Conservation (phyloP, 176 grass and related monocot genomes). For the Sorghum bicolor region Sorghum_bicolor_NCBIv3 NC_012871.2:72889001-72889500, state of each 20-base stretch:
- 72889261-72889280: not conserved
- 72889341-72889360: too few relatives aligned
- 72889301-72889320: too few relatives aligned
- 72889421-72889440: too few relatives aligned
- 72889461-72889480: too few relatives aligned
- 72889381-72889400: too few relatives aligned
- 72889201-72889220: not conserved
- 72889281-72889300: not conserved
- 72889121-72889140: not conserved
- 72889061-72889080: conserved; percentile 16
- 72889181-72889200: not conserved
- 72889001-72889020: conserved; percentile 2
- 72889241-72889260: not conserved
- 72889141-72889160: not conserved
- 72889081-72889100: not conserved
- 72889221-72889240: not conserved
- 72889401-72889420: too few relatives aligned
- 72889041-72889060: conserved; percentile 25
- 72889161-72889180: not conserved
- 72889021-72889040: not conserved
- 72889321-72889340: too few relatives aligned
- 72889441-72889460: too few relatives aligned
- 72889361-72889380: too few relatives aligned
- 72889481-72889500: too few relatives aligned
- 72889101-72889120: not conserved